Percentiles rank a stretch among this genome's conserved stretches.
Evolutionary conservation across 805 yeast species (phyloP).

Genomic region (Zygosaccharomyces siamensis): DNA sequence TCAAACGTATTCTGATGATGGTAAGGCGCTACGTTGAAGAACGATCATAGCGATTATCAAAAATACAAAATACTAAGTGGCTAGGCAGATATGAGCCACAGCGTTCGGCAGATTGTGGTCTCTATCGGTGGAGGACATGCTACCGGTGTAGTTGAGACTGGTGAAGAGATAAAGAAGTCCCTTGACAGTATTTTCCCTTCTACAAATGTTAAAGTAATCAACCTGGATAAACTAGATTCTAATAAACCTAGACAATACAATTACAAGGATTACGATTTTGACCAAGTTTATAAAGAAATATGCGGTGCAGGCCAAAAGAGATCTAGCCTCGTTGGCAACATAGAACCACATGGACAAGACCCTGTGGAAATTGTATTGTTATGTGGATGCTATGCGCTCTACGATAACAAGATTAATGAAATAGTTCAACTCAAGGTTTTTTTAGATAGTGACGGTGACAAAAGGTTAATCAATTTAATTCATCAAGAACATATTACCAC

Average conservation of each 20-base stretch:
- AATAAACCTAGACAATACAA: constrained; percentile 18
- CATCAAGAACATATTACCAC: constrained; percentile 16
- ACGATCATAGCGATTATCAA: not conserved
- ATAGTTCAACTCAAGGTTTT: constrained; percentile 64
- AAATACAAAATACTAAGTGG: not conserved
- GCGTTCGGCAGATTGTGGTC: constrained; percentile 15
- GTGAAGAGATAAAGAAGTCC: constrained; percentile 37
- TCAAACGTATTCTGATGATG: not conserved
- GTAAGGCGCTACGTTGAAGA: constrained; percentile 2
- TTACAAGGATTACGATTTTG: constrained; percentile 36
- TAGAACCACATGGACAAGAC: constrained; percentile 15
- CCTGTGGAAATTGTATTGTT: constrained; percentile 42
- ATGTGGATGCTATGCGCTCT: constrained; percentile 78
- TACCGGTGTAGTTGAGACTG: constrained; percentile 32
- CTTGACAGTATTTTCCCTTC: constrained; percentile 22
- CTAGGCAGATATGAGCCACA: constrained; percentile 5
- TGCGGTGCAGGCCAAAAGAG: constrained; percentile 10
- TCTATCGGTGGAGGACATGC: constrained; percentile 34
- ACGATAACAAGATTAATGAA: constrained; percentile 50
- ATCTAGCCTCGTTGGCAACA: constrained; percentile 7
- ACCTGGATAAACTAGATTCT: constrained; percentile 37
- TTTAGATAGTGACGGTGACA: constrained; percentile 81
- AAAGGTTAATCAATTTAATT: constrained; percentile 77
- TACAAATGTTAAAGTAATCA: constrained; percentile 35
- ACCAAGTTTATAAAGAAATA: constrained; percentile 20